A percentile compares a stretch with the other conserved stretches of the same genome.
Conservation (phyloP, 2,329 filamentous ascomycete genomes). For the Claviceps sp. region DNA sequence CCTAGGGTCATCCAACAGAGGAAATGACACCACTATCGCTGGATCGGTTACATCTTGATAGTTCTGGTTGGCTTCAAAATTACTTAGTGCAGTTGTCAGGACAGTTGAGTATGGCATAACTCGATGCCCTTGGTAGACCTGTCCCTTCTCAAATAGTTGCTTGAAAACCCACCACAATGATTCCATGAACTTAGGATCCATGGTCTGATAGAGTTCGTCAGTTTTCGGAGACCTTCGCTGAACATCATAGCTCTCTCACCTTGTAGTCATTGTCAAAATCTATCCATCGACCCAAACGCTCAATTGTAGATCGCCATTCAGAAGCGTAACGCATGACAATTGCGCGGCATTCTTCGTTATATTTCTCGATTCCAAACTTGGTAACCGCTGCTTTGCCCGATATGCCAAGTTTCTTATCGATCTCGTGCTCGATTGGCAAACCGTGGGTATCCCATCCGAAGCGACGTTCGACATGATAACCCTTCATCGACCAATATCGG, state of each 20-base stretch:
- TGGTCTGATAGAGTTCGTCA: conserved; percentile 42
- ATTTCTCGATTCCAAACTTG: conserved; percentile 73
- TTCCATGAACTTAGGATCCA: conserved; percentile 95
- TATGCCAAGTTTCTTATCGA: conserved; percentile 89
- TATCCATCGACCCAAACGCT: conserved; percentile 85
- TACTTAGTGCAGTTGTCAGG: conserved; percentile 77
- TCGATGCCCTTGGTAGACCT: conserved; percentile 79
- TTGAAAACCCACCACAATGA: conserved; percentile 96
- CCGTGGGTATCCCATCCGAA: conserved; percentile 96
- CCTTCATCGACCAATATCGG: conserved; percentile 95
- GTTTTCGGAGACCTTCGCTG: neutral
- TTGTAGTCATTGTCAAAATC: conserved; percentile 98
- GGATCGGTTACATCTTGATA: conserved; percentile 90
- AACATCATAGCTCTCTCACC: conserved; percentile 26
- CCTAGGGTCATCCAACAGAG: conserved; percentile 62
- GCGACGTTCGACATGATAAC: conserved; percentile 77
- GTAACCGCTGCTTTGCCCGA: conserved; percentile 77
- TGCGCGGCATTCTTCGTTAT: conserved; percentile 81
- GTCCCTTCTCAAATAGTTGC: conserved; percentile 76
- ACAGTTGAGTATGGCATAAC: conserved; percentile 95
- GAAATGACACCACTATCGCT: conserved; percentile 78
- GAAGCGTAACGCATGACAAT: conserved; percentile 85
- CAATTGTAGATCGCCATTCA: conserved; percentile 82
- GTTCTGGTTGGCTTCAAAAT: conserved; percentile 89
- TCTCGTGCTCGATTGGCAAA: conserved; percentile 90